A percentile compares a stretch with the other conserved stretches of the same genome.
Conservation (phyloP, 176 grass and related monocot genomes). For the Puya raimondii region DNA sequence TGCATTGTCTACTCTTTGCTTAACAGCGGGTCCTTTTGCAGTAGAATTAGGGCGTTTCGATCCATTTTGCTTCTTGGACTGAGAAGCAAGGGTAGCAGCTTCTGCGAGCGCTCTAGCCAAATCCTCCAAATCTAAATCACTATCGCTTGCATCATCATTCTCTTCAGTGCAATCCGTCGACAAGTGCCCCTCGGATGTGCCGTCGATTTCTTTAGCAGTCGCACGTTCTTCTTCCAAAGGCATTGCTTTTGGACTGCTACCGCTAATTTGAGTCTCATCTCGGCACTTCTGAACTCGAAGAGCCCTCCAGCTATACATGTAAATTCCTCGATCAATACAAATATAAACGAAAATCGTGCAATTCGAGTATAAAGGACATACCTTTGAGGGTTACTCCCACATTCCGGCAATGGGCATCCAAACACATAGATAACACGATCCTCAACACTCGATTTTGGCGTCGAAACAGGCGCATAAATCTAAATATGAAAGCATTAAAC, state of each 20-base stretch:
- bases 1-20: constrained; percentile 25
- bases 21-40: constrained; percentile 23
- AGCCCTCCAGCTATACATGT: constrained; percentile 67
- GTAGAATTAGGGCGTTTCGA: constrained; percentile 22
- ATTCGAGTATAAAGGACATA: constrained; percentile 9
- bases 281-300: constrained; percentile 54
- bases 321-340: background rate
- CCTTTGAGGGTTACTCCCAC: constrained; percentile 48
- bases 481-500: constrained; percentile 14
- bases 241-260: constrained; percentile 6
- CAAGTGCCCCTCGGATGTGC: constrained; percentile 3
- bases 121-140: constrained; percentile 60
- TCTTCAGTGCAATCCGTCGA: constrained; percentile 20
- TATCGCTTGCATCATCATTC: constrained; percentile 31
- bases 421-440: constrained; percentile 66
- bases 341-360: background rate
- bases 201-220: constrained; percentile 11
- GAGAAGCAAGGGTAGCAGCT: constrained; percentile 54
- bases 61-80: constrained; percentile 63
- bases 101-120: constrained; percentile 62
- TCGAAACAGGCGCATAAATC: constrained; percentile 60
- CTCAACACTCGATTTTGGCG: constrained; percentile 36
- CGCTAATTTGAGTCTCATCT: constrained; percentile 16
- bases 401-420: constrained; percentile 42
- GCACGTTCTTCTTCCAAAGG: constrained; percentile 21